These are phyloP conservation scores for Pulveroboletus ravenelii DNA, from an alignment of 768 basidiomycete genomes.

Conservation along the genomic window DNA sequence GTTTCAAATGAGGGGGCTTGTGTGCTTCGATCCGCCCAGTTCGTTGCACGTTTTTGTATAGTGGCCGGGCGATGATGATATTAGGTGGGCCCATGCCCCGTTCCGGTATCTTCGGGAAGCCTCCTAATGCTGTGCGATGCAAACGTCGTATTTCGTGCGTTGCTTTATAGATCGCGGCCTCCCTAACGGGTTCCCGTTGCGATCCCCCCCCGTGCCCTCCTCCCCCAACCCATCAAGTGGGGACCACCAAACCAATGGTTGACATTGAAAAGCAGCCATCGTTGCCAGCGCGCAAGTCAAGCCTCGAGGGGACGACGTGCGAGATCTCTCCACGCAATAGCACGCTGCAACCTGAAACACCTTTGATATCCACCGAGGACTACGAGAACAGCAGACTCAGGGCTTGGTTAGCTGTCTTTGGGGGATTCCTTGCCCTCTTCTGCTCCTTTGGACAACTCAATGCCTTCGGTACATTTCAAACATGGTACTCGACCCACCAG, in stretches of 20 bases:
- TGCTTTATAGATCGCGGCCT: constrained; percentile 25
- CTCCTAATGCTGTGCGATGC: constrained; percentile 21
- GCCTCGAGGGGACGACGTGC: constrained; percentile 17
- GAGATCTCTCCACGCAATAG: constrained; percentile 20
- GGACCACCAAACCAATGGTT: constrained; percentile 19
- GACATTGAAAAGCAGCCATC: constrained; percentile 29
- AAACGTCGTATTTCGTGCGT: constrained; percentile 11
- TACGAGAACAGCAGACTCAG: constrained; percentile 11
- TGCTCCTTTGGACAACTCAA: constrained; percentile 70
- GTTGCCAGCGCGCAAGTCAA: constrained; percentile 16
- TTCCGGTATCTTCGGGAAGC: constrained; percentile 26
- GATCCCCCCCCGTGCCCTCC: constrained; percentile 13
- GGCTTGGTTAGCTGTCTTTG: constrained; percentile 51
- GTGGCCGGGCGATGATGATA: constrained; percentile 9
- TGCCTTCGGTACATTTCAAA: constrained; percentile 68
- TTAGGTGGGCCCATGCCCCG: constrained; percentile 13
- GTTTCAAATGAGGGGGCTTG: constrained; percentile 3
- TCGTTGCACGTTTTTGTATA: constrained; percentile 6
- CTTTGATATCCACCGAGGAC: constrained; percentile 9
- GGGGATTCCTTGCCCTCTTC: constrained; percentile 62
- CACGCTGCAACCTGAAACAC: constrained; percentile 19
- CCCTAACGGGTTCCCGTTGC: not conserved
- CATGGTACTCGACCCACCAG: constrained; percentile 62
- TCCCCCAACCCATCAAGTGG: constrained; percentile 1
- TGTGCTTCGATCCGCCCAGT: constrained; percentile 8